Percentiles rank a stretch among this genome's conserved stretches.
Evolutionary conservation across 2,329 filamentous ascomycete species (phyloP).

Genomic region (Aspergillus sp.): DNA sequence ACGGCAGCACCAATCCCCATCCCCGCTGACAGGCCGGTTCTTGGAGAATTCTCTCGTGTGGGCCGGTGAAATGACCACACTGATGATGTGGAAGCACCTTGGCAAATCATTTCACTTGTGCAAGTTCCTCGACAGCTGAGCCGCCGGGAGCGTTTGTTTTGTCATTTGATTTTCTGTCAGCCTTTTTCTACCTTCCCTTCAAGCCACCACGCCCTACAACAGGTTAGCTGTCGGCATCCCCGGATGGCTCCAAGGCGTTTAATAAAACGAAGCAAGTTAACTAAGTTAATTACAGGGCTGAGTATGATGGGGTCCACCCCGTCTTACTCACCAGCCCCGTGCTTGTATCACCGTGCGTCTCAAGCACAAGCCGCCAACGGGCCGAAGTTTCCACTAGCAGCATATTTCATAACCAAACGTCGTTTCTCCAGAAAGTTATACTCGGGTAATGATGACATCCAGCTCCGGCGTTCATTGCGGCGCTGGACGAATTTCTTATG

Average conservation of each 20-base stretch:
- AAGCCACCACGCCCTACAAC: not conserved
- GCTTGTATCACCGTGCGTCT: not conserved
- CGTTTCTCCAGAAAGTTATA: not conserved
- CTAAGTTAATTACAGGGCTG: not conserved
- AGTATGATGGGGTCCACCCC: not conserved
- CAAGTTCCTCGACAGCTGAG: not conserved
- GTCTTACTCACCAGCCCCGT: not conserved
- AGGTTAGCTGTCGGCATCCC: not conserved
- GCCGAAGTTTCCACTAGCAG: not conserved
- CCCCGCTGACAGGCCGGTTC: not conserved
- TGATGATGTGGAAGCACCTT: not conserved
- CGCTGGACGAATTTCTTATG: not conserved
- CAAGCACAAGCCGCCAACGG: not conserved
- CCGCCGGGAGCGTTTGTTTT: not conserved
- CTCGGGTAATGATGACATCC: not conserved
- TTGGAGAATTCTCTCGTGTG: not conserved
- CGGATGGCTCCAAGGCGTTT: not conserved
- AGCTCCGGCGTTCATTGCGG: too few relatives aligned
- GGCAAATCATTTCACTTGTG: not conserved
- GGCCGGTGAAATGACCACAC: not conserved
- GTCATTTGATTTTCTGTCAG: not conserved
- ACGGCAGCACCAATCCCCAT: not conserved
- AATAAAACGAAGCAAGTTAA: not conserved
- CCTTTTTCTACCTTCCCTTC: not conserved
- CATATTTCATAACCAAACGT: not conserved